These are phyloP conservation scores for Blastocystis sp. DNA, from an alignment of 352 stramenopile species.

Conservation along the genomic window DNA sequence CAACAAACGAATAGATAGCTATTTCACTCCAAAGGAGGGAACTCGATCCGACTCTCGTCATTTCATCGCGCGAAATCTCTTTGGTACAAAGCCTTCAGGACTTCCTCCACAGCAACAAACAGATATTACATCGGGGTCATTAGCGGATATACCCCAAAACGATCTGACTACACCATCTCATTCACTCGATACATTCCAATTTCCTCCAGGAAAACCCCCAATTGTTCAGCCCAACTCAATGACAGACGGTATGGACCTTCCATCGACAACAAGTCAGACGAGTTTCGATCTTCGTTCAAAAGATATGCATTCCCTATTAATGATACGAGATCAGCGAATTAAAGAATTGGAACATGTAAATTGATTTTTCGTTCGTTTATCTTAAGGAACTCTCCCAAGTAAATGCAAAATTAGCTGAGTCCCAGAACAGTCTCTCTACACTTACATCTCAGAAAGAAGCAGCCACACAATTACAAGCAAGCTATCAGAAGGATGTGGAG, in stretches of 20 bases:
- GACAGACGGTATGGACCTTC: neutral
- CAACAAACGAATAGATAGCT: slow-evolving; percentile 48
- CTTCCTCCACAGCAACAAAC: neutral
- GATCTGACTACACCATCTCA: neutral
- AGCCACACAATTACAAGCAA: neutral
- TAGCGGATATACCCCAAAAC: neutral
- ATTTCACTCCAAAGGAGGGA: slow-evolving; percentile 41
- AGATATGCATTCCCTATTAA: slow-evolving; percentile 25
- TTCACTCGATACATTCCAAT: neutral
- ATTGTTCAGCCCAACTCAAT: neutral
- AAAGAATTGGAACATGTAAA: slow-evolving; percentile 57
- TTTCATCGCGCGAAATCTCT: neutral
- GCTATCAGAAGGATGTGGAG: neutral
- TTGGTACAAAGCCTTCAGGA: neutral
- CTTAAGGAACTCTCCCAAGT: slow-evolving; percentile 25
- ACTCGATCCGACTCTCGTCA: neutral
- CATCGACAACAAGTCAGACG: neutral
- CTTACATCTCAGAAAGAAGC: neutral
- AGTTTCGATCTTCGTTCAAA: slow-evolving; percentile 12
- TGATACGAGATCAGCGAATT: slow-evolving; percentile 14
- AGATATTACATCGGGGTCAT: neutral
- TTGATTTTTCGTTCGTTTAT: neutral
- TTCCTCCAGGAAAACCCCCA: neutral
- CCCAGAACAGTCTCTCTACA: neutral
- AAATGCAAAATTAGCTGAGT: neutral